Evolutionary conservation across 331 rosid genomes (phyloP).

Genomic region (Rosa hybrid): DNA sequence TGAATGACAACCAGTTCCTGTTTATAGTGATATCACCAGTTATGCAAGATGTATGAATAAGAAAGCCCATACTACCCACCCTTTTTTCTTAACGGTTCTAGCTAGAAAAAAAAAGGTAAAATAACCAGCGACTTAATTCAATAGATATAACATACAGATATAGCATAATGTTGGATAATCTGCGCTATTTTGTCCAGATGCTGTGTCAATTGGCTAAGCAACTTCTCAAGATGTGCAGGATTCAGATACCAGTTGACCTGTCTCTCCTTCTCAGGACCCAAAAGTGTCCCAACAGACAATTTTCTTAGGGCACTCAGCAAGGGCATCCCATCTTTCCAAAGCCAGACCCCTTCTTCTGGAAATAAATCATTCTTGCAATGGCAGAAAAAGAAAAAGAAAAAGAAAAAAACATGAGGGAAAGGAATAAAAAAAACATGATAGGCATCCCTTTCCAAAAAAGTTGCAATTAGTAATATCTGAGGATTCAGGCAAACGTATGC

Average conservation of each 20-base stretch:
- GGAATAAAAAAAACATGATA: not conserved
- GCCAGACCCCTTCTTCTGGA: conserved; percentile 93
- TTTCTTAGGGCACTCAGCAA: conserved; percentile 80
- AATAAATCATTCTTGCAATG: conserved; percentile 82
- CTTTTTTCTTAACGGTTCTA: not conserved
- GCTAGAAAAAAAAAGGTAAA: not conserved
- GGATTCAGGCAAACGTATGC: not conserved
- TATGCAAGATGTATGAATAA: conserved; percentile 5
- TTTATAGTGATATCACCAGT: conserved; percentile 27
- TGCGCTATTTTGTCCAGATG: conserved; percentile 83
- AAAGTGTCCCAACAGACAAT: conserved; percentile 74
- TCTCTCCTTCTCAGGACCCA: conserved; percentile 82
- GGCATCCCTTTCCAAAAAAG: not conserved
- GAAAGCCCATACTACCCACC: not conserved
- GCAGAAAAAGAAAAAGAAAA: conserved; percentile 25
- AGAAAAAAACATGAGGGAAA: conserved; percentile 6
- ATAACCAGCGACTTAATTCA: conserved; percentile 2
- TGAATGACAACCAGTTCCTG: conserved; percentile 87
- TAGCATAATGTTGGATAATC: conserved; percentile 85
- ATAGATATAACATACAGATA: conserved; percentile 73
- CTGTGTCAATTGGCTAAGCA: conserved; percentile 66
- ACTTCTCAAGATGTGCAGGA: conserved; percentile 70
- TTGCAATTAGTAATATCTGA: conserved; percentile 20
- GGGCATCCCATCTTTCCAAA: conserved; percentile 91
- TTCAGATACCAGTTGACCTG: conserved; percentile 89